These are phyloP conservation scores for Suhomyces taliae DNA, from an alignment of 1,139 yeast species.

Conservation along the genomic window DNA sequence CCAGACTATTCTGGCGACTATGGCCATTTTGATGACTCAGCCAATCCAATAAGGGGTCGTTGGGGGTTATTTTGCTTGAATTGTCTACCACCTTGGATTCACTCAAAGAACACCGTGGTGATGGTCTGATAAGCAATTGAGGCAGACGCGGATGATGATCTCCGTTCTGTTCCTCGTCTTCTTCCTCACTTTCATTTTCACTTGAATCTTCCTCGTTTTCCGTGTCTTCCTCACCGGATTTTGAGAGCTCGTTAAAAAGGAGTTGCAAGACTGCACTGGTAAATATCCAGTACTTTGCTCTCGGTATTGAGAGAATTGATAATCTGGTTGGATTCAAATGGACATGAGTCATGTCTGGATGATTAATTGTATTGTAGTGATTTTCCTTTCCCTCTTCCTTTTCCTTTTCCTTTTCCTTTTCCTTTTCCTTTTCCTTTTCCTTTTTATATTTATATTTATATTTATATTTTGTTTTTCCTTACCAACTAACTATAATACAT, in stretches of 20 bases:
- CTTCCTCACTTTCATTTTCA: constrained; percentile 2
- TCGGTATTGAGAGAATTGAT: constrained; percentile 49
- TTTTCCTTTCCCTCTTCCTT: too few species aligned
- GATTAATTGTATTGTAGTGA: background rate
- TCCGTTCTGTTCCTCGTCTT: background rate
- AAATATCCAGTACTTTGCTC: constrained; percentile 52
- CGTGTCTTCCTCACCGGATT: constrained; percentile 6
- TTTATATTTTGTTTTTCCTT: too few species aligned
- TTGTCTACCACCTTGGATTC: constrained; percentile 16
- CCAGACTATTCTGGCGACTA: background rate
- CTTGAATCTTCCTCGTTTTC: constrained; percentile 19
- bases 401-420: too few species aligned
- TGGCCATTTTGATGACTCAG: background rate
- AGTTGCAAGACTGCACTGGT: constrained; percentile 46
- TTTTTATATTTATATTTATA: too few species aligned
- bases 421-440: too few species aligned
- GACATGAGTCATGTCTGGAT: constrained; percentile 10
- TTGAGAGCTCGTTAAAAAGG: constrained; percentile 22
- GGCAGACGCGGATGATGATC: constrained; percentile 7
- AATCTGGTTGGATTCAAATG: constrained; percentile 41
- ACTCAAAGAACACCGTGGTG: background rate
- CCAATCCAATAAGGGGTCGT: background rate
- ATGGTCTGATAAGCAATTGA: background rate
- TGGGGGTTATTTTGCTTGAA: constrained; percentile 17
- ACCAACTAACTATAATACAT: too few species aligned